Evolutionary conservation across 2,329 filamentous ascomycete species (phyloP), one percentile per base, ranked within the genome.

Genomic region (Aspergillus nomiae): DNA sequence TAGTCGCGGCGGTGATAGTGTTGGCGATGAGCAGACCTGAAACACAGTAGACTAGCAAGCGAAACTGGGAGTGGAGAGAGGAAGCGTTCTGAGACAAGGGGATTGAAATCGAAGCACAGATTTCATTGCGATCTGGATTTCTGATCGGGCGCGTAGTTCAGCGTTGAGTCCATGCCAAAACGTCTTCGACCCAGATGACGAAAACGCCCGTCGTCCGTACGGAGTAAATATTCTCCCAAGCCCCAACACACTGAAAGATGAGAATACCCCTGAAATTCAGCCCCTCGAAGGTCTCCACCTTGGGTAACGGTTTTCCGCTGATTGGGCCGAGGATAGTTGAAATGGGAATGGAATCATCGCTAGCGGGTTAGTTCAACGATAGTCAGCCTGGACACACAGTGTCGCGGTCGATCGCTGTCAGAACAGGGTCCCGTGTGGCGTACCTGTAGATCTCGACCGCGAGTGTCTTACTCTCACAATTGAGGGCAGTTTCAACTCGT

Each of bases 281-380:
- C 61, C 60, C 58, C 59, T 58, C 32, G 46, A 58, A 43, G 43
- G 55, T 45, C 60, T 58, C 65, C 65, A 67, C 64, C 56, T 53
- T 51, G 58, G 58, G 60, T 63, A 67, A 67, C 65, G 65, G 64
- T 66, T 67, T 60, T 63, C 60, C 60, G 56, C 43, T 56, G 43
- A 57, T 60, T 60, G 58, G 30, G 28, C 28, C 48, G 28, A 21
- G 4, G 16, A 12, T 21, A n/a, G 48, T n/a, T 16, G 28, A 51
- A 32, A 32, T 34, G 19, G 48, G n/a, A 34, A 34, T 48, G 45
- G 16, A 51, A 51, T 32, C 28, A 51, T 50, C 24, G 16, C 26
- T 50, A 56, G 53, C 61, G 59, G 30, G n/a, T 41, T 43, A 19
- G 43, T 38, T 59, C 51, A 43, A 59, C 65, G 59, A 61, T 60